Percentiles rank a stretch among this genome's conserved stretches.
These are phyloP conservation scores for Hypoxylon sp. DNA, from an alignment of 2,329 filamentous ascomycete species.

Conservation along the genomic window DNA sequence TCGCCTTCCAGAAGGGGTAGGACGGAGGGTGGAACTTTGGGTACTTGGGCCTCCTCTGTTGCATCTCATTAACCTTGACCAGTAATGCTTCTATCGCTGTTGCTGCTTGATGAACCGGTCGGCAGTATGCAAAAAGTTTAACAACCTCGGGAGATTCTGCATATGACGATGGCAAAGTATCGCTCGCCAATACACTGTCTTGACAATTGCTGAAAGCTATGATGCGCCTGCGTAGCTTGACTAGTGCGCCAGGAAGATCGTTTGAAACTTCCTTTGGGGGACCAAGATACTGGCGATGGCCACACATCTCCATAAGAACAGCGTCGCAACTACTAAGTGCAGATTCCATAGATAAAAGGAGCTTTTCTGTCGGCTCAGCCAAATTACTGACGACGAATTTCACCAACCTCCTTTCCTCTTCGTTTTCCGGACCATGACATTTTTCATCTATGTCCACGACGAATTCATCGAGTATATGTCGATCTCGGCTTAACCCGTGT, in stretches of 20 bases:
- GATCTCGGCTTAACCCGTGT: constrained; percentile 17
- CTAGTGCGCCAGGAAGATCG: constrained; percentile 59
- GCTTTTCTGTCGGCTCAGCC: constrained; percentile 62
- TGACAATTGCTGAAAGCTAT: constrained; percentile 65
- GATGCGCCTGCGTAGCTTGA: constrained; percentile 61
- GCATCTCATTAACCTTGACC: constrained; percentile 64
- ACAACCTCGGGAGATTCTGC: constrained; percentile 66
- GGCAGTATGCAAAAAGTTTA: constrained; percentile 68
- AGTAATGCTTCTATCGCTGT: constrained; percentile 63
- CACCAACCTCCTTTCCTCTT: constrained; percentile 48
- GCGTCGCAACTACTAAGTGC: constrained; percentile 65
- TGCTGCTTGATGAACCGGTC: constrained; percentile 68
- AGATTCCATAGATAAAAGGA: constrained; percentile 64
- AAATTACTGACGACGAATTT: constrained; percentile 55
- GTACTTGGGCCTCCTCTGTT: constrained; percentile 57
- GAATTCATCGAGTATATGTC: constrained; percentile 48
- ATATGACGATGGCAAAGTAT: constrained; percentile 62
- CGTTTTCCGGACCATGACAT: constrained; percentile 26
- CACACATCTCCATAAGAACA: constrained; percentile 68
- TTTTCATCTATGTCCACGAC: constrained; percentile 56
- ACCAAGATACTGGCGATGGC: constrained; percentile 64
- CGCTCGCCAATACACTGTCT: constrained; percentile 62
- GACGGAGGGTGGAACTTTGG: constrained; percentile 65
- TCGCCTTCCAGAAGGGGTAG: constrained; percentile 68
- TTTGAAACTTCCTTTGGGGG: constrained; percentile 60